Evolutionary conservation across 2,329 filamentous ascomycete genomes (phyloP), one percentile per base, ranked within the genome.

Genomic region (Colletotrichum neosansevieriae): DNA sequence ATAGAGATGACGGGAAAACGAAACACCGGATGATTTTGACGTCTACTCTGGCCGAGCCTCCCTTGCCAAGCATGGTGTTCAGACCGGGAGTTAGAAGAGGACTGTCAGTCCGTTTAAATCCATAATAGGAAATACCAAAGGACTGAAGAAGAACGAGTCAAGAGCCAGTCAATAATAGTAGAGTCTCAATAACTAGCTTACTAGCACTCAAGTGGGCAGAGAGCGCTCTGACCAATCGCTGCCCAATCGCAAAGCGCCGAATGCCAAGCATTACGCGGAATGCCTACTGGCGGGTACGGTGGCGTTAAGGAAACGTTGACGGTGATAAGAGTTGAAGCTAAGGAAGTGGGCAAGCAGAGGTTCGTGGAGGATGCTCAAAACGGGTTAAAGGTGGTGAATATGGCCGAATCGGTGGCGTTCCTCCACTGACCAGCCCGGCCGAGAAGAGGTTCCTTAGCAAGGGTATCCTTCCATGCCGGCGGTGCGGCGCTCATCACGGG

Each of bases 271-370:
- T 42, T 24, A 29, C 12, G 32, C 6, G 29, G 13, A 40, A 49
- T 34, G 47, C 4, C 34, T 15, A 29, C 59, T 29, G 47, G 21
- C 19, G 49, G 61, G 19, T 54, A 42, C 29, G 19, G 53, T 40
- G n/a, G 60, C 29, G 29, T 13, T 11, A 42, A 50, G 40, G 54
- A 50, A 59, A 65, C 65, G 42, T 49, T 24, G 24, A 65, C 53
- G 61, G 61, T 51, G 65, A 65, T 44, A 42, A 64, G 24, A 42
- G 32, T 54, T 13, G 29, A 49, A 67, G 51, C 51, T 54, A 54
- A 54, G 32, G 17, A 40, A 32, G 51, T 17, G 17, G 19, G 47
- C 29, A 21, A 21, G 45, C 10, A 36, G 19, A 40, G 50, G 42
- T 32, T 24, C 3, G 36, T 32, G 49, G n/a, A 24, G 17, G 32